Percentiles rank a stretch among this genome's conserved stretches.
Evolutionary conservation across 2,329 filamentous ascomycete genomes (phyloP).

Genomic region (Reticulascus tulasneorum): DNA sequence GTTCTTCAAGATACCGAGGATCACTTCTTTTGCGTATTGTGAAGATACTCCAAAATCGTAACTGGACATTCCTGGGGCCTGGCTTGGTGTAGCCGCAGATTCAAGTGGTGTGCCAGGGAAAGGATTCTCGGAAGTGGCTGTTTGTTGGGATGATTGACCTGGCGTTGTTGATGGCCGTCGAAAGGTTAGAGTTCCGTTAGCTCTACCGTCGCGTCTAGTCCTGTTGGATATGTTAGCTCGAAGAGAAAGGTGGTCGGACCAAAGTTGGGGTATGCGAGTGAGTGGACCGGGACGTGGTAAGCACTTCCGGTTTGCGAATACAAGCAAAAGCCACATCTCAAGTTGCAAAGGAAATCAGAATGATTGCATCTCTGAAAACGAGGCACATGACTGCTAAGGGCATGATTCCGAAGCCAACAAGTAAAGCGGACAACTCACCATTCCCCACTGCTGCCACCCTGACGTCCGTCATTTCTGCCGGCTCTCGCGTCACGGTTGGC

Average conservation of each 20-base stretch:
- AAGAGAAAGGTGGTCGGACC: not conserved
- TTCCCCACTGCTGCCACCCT: slow-evolving; percentile 60
- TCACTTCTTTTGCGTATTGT: slow-evolving; percentile 74
- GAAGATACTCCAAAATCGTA: slow-evolving; percentile 34
- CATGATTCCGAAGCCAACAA: too few species aligned
- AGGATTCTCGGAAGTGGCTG: slow-evolving; percentile 31
- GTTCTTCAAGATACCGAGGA: slow-evolving; percentile 67
- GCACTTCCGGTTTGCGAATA: too few species aligned
- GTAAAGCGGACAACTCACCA: slow-evolving; percentile 53
- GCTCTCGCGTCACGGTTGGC: slow-evolving; percentile 55
- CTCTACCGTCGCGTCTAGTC: slow-evolving; percentile 54
- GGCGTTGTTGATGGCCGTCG: slow-evolving; percentile 60
- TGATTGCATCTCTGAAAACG: too few species aligned
- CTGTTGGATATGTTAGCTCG: slow-evolving; percentile 28
- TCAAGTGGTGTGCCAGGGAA: slow-evolving; percentile 19
- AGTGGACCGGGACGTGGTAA: too few species aligned
- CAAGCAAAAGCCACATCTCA: too few species aligned
- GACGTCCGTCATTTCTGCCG: slow-evolving; percentile 55
- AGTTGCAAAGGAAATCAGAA: not conserved
- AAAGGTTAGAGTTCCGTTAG: slow-evolving; percentile 62
- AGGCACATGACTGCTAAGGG: too few species aligned
- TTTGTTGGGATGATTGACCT: slow-evolving; percentile 34
- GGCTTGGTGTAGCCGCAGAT: slow-evolving; percentile 26
- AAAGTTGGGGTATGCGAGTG: too few species aligned
- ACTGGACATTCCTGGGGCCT: slow-evolving; percentile 30